These are phyloP conservation scores for Pseudogymnoascus sp. DNA, from an alignment of 2,329 filamentous ascomycete species.

Conservation along the genomic window DNA sequence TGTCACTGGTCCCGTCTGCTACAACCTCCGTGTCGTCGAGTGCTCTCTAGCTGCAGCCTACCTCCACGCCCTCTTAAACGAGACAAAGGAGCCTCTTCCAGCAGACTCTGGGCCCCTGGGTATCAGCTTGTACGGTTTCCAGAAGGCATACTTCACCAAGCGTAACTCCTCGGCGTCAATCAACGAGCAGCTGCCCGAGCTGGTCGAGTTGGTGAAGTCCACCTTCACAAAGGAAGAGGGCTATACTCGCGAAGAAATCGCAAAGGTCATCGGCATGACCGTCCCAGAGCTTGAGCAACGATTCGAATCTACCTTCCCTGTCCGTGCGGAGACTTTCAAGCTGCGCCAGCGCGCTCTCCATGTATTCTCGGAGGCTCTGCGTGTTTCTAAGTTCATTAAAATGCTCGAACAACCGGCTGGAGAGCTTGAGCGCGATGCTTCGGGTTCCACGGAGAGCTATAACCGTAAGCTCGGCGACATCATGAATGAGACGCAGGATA, in stretches of 20 bases:
- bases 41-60: conserved; percentile 77
- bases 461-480: conserved; percentile 67
- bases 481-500: conserved; percentile 83
- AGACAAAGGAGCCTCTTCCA: conserved; percentile 52
- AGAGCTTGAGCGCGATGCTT: conserved; percentile 23
- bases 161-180: conserved; percentile 32
- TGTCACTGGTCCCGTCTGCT: conserved; percentile 84
- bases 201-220: conserved; percentile 60
- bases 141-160: conserved; percentile 63
- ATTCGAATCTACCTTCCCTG: conserved; percentile 82
- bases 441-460: conserved; percentile 49
- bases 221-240: conserved; percentile 71
- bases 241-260: conserved; percentile 82
- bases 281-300: conserved; percentile 63
- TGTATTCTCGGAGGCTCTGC: conserved; percentile 80
- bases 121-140: conserved; percentile 76
- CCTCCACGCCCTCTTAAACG: conserved; percentile 50
- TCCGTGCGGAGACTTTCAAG: conserved; percentile 79
- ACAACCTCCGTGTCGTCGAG: conserved; percentile 94
- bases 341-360: conserved; percentile 81
- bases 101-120: conserved; percentile 74
- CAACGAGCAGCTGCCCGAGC: conserved; percentile 60
- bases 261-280: conserved; percentile 57
- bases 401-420: conserved; percentile 53
- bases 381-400: conserved; percentile 74